Conservation (phyloP, 441 rosid species). For the Kokia cookei region DNA sequence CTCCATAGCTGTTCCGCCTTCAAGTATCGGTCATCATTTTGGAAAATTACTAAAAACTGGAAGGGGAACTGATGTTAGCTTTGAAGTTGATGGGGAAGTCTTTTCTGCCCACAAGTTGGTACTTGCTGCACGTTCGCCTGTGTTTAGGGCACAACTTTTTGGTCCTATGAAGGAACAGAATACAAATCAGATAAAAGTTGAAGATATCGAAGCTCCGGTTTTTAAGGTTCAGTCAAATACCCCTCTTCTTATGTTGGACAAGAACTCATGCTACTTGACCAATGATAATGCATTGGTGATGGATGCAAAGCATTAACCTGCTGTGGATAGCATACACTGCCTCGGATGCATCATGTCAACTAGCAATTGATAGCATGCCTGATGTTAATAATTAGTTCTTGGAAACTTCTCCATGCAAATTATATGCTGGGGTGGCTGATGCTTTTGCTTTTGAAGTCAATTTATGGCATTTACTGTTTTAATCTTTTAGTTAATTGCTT, state of each 20-base stretch:
- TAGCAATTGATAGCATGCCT: neutral
- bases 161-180: slow-evolving; percentile 92
- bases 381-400: neutral
- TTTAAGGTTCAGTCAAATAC: slow-evolving; percentile 54
- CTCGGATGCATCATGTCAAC: neutral
- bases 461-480: neutral
- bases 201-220: slow-evolving; percentile 78
- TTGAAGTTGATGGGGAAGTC: slow-evolving; percentile 73
- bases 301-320: neutral
- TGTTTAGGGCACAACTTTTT: slow-evolving; percentile 92
- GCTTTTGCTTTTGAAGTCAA: neutral
- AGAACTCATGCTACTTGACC: neutral
- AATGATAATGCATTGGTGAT: neutral
- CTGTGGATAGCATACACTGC: neutral
- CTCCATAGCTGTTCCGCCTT: slow-evolving; percentile 58
- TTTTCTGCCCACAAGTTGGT: slow-evolving; percentile 85
- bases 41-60: slow-evolving; percentile 79
- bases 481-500: neutral
- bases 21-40: slow-evolving; percentile 70
- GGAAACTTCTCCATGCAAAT: neutral
- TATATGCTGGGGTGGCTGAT: neutral
- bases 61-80: slow-evolving; percentile 63
- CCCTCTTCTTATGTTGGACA: neutral
- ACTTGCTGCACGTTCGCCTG: slow-evolving; percentile 95
- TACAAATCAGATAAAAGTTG: slow-evolving; percentile 60